Evolutionary conservation across 2,329 filamentous ascomycete species (phyloP).

Genomic region (Rhinocladiella similis): DNA sequence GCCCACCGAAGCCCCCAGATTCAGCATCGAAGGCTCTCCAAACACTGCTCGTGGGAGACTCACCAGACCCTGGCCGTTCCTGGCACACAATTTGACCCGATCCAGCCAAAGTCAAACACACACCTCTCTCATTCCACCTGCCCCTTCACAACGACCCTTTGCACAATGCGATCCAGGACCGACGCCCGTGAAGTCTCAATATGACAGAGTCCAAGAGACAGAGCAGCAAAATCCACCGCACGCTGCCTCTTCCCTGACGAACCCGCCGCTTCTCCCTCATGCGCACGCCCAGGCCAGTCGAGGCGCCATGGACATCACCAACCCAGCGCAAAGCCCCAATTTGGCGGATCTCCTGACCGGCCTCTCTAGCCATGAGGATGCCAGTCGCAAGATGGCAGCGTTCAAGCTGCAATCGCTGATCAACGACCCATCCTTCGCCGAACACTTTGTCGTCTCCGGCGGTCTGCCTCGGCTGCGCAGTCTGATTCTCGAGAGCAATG

Average conservation of each 20-base stretch:
- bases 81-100: constrained; percentile 1
- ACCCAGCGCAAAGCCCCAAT: constrained; percentile 36
- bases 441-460: constrained; percentile 89
- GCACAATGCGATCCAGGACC: constrained; percentile 2
- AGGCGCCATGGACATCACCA: constrained; percentile 21
- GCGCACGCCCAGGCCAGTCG: constrained; percentile 11
- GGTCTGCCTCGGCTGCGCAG: constrained; percentile 79
- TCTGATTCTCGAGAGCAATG: constrained; percentile 79
- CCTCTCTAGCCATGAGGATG: constrained; percentile 71
- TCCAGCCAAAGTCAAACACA: constrained; percentile 5
- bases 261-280: constrained; percentile 2
- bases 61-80: background rate
- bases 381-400: constrained; percentile 94
- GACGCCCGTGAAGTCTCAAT: constrained; percentile 1
- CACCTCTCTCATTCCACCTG: constrained; percentile 4
- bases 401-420: constrained; percentile 97
- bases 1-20: background rate
- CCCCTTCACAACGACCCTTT: background rate
- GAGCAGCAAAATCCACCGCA: constrained; percentile 1
- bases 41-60: background rate
- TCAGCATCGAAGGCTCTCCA: background rate
- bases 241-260: constrained; percentile 11
- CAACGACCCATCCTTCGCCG: constrained; percentile 93
- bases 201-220: constrained; percentile 14
- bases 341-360: constrained; percentile 60